Percentiles rank a stretch among this genome's conserved stretches.
phyloP scores from a whole-genome alignment of 2,329 filamentous ascomycete genomes.

The Cucurbitaria berberidis region DNA sequence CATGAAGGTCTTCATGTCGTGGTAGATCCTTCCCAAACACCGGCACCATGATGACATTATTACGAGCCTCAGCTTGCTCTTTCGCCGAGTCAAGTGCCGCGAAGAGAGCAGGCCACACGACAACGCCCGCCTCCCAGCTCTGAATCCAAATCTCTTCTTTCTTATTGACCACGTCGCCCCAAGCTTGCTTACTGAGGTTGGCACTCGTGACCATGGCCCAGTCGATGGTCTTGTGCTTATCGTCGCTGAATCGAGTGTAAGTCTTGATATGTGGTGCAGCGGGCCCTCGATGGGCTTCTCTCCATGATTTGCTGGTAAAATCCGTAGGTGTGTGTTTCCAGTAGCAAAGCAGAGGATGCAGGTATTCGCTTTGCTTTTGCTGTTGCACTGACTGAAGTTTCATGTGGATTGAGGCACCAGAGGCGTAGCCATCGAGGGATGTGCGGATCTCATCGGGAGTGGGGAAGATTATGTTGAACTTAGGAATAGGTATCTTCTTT shows the following conservation, averaged over 20 bases:
- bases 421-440: slow-evolving; percentile 78
- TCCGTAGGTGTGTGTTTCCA: slow-evolving; percentile 63
- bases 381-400: slow-evolving; percentile 75
- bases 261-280: slow-evolving; percentile 92
- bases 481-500: slow-evolving; percentile 53
- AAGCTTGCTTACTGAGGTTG: slow-evolving; percentile 89
- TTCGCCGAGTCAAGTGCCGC: slow-evolving; percentile 21
- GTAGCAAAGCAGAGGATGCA: slow-evolving; percentile 73
- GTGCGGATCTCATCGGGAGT: slow-evolving; percentile 77
- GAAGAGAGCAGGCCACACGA: slow-evolving; percentile 75
- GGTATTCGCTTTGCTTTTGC: slow-evolving; percentile 73
- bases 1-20: slow-evolving; percentile 24
- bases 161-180: slow-evolving; percentile 70
- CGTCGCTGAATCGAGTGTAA: slow-evolving; percentile 70
- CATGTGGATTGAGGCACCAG: slow-evolving; percentile 81
- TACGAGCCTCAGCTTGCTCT: not conserved
- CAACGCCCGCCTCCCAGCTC: slow-evolving; percentile 83
- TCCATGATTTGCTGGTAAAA: not conserved
- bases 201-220: slow-evolving; percentile 91
- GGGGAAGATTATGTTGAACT: slow-evolving; percentile 78
- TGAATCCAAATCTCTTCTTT: slow-evolving; percentile 71
- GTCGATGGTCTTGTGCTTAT: slow-evolving; percentile 63
- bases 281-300: slow-evolving; percentile 49
- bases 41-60: slow-evolving; percentile 64
- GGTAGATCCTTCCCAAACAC: slow-evolving; percentile 70